Evolutionary conservation across 176 grass and related monocot species (phyloP).

Genomic region (Oryza officinalis): DNA sequence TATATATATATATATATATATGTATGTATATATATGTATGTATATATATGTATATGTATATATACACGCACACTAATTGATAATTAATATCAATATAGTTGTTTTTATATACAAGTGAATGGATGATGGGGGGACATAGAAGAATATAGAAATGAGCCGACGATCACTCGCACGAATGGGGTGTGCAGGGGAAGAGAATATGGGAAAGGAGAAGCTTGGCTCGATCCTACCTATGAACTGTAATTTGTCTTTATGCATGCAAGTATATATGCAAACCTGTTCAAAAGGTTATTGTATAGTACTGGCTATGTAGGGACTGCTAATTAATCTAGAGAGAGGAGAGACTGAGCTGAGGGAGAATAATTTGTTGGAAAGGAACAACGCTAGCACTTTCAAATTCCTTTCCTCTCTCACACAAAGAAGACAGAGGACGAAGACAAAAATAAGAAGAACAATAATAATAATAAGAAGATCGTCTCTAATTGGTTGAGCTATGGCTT

Average conservation of each 20-base stretch:
- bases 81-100: too few species aligned
- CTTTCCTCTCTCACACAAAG: background rate
- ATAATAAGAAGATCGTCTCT: too few species aligned
- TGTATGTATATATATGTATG: too few species aligned
- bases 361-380: conserved; percentile 35
- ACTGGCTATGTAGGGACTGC: background rate
- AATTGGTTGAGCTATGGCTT: too few species aligned
- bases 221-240: conserved; percentile 32
- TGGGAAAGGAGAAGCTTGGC: conserved; percentile 43
- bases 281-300: background rate
- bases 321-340: background rate
- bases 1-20: too few species aligned
- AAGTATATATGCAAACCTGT: background rate
- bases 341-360: background rate
- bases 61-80: too few species aligned
- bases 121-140: conserved; percentile 28
- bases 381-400: background rate
- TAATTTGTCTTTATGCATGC: conserved; percentile 26
- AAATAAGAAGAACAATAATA: background rate
- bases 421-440: background rate
- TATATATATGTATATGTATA: too few species aligned
- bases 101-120: background rate
- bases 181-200: conserved; percentile 45
- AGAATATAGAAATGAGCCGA: conserved; percentile 2
- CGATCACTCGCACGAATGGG: conserved; percentile 34